phyloP scores from a whole-genome alignment of 2,329 filamentous ascomycete genomes.

The Macroventuria anomochaeta region DNA sequence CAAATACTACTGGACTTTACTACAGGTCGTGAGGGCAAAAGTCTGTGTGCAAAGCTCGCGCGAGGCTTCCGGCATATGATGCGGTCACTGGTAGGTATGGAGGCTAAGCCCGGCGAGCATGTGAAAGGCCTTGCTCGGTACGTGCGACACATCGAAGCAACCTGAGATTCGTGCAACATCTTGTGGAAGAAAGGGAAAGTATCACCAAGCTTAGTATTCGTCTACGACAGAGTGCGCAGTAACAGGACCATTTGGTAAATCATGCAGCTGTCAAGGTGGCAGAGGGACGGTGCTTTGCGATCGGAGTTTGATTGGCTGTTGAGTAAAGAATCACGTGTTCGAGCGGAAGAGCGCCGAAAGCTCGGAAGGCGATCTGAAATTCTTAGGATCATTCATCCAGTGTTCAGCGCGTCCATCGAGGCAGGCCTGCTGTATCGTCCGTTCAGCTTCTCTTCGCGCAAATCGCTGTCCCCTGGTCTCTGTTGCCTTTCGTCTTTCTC shows the following conservation, averaged over 20 bases:
- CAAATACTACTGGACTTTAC: neutral
- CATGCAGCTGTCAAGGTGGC: neutral
- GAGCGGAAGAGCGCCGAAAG: slow-evolving; percentile 30
- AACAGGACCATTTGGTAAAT: neutral
- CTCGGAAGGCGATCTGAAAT: slow-evolving; percentile 33
- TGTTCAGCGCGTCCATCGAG: slow-evolving; percentile 24
- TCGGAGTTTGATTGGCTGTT: slow-evolving; percentile 41
- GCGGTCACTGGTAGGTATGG: slow-evolving; percentile 19
- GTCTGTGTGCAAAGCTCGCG: slow-evolving; percentile 9
- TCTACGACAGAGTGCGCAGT: neutral
- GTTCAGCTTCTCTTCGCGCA: neutral
- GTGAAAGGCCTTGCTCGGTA: slow-evolving; percentile 36
- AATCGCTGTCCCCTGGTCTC: neutral
- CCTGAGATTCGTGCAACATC: neutral
- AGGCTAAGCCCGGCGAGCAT: slow-evolving; percentile 32
- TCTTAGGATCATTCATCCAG: slow-evolving; percentile 24
- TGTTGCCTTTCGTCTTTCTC: neutral
- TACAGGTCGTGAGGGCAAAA: neutral
- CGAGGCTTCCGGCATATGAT: slow-evolving; percentile 21
- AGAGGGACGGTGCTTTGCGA: slow-evolving; percentile 32
- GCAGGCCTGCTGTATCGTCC: slow-evolving; percentile 9
- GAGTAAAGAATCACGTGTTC: slow-evolving; percentile 31
- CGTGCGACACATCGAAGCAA: slow-evolving; percentile 15
- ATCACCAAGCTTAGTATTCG: neutral
- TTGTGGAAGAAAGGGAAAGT: neutral